phyloP scores from a whole-genome alignment of 1,284 basidiomycete species.

The Puccinia triticina region DNA sequence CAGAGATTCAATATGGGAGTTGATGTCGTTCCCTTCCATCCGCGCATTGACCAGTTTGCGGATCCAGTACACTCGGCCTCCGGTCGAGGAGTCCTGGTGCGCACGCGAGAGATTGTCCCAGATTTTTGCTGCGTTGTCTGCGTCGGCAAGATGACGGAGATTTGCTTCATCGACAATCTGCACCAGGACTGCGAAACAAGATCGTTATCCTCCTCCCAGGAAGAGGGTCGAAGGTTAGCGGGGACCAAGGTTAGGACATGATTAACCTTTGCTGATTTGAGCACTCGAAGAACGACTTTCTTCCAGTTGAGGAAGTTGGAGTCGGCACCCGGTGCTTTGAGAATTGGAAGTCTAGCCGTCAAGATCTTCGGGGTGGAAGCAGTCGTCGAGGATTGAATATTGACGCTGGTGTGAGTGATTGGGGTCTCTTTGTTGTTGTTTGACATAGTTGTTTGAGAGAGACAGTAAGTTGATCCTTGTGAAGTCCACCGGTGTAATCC shows the following conservation, averaged over 20 bases:
- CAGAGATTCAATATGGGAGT: too few species aligned
- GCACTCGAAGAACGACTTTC: neutral
- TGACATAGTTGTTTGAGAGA: too few species aligned
- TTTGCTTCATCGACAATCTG: neutral
- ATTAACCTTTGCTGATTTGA: neutral
- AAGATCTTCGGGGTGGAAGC: neutral
- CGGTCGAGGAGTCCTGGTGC: slow-evolving; percentile 5
- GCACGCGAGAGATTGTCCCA: neutral
- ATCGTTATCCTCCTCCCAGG: neutral
- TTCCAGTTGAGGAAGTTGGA: slow-evolving; percentile 16
- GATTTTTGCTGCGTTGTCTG: neutral
- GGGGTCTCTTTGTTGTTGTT: too few species aligned
- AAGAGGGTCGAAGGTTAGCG: neutral
- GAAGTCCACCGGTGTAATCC: too few species aligned
- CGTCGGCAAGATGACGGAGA: neutral
- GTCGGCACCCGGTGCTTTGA: neutral
- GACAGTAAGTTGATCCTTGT: too few species aligned
- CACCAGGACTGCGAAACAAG: neutral
- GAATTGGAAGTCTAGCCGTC: neutral
- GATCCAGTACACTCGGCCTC: slow-evolving; percentile 16
- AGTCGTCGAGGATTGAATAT: too few species aligned
- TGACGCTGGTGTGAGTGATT: too few species aligned
- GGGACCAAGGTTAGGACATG: neutral
- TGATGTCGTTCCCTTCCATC: too few species aligned
- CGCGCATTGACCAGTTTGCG: neutral